These are phyloP conservation scores for Didymella segeticola DNA, from an alignment of 2,329 filamentous ascomycete genomes.

Conservation along the genomic window DNA sequence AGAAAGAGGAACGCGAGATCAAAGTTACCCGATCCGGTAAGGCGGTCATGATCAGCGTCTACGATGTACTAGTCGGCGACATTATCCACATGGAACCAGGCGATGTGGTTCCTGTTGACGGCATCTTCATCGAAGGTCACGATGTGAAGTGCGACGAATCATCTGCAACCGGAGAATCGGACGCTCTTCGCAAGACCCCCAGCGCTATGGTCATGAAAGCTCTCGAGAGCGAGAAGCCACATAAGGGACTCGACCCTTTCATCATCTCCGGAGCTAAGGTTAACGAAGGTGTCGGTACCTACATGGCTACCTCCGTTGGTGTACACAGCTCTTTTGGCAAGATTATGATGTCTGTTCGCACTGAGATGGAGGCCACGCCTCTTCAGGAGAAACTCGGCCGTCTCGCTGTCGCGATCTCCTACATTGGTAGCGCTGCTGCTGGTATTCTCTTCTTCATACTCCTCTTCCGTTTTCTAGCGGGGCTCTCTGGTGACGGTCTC, in stretches of 20 bases:
- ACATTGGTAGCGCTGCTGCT: slow-evolving; percentile 54
- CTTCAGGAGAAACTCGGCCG: slow-evolving; percentile 61
- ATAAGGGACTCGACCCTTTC: slow-evolving; percentile 67
- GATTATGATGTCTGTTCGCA: slow-evolving; percentile 63
- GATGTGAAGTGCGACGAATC: slow-evolving; percentile 75
- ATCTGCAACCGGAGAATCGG: slow-evolving; percentile 75
- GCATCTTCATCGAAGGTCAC: slow-evolving; percentile 70
- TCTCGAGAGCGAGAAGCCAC: slow-evolving; percentile 58
- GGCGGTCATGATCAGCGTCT: slow-evolving; percentile 61
- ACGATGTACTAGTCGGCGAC: slow-evolving; percentile 73
- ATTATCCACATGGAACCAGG: slow-evolving; percentile 72
- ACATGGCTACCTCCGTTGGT: slow-evolving; percentile 62
- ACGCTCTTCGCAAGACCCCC: slow-evolving; percentile 70
- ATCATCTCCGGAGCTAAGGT: slow-evolving; percentile 66
- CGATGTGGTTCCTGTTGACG: slow-evolving; percentile 73
- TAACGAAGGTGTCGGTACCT: slow-evolving; percentile 59
- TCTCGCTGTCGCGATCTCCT: slow-evolving; percentile 60
- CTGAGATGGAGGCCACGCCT: slow-evolving; percentile 61
- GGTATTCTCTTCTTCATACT: slow-evolving; percentile 49
- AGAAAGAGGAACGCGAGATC: slow-evolving; percentile 47
- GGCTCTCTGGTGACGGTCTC: slow-evolving; percentile 35
- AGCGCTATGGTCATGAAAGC: slow-evolving; percentile 66
- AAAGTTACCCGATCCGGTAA: slow-evolving; percentile 68
- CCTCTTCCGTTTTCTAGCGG: slow-evolving; percentile 48
- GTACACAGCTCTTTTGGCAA: slow-evolving; percentile 63